Percentiles rank a stretch among this genome's conserved stretches.
Evolutionary conservation across 2,329 filamentous ascomycete genomes (phyloP).

Genomic region (Fusarium domesticum): DNA sequence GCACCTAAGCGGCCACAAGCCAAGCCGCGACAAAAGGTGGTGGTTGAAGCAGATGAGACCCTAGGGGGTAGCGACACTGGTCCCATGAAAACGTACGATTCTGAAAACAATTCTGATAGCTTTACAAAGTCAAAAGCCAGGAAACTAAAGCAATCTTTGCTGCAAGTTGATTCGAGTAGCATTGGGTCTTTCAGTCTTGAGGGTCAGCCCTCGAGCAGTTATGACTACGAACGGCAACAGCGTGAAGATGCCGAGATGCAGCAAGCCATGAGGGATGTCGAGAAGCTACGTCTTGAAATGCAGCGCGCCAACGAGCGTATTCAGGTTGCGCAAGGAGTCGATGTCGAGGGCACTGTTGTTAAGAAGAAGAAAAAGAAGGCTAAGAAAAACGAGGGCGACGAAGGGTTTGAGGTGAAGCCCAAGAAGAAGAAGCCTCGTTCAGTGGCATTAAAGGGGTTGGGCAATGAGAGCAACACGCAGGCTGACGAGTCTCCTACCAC

Average conservation of each 20-base stretch:
- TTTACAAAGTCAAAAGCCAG: slow-evolving; percentile 47
- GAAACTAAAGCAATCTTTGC: slow-evolving; percentile 60
- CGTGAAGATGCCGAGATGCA: slow-evolving; percentile 86
- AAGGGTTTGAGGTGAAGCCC: slow-evolving; percentile 14
- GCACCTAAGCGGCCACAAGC: slow-evolving; percentile 34
- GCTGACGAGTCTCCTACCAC: slow-evolving; percentile 18
- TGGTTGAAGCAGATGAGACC: slow-evolving; percentile 72
- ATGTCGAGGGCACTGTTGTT: slow-evolving; percentile 62
- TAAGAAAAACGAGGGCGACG: slow-evolving; percentile 41
- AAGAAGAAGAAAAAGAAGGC: slow-evolving; percentile 62
- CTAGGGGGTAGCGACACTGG: slow-evolving; percentile 54
- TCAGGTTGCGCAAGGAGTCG: slow-evolving; percentile 65
- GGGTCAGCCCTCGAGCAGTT: slow-evolving; percentile 34
- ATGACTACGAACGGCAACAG: slow-evolving; percentile 64
- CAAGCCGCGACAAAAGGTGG: slow-evolving; percentile 56
- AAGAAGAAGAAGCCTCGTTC: slow-evolving; percentile 34
- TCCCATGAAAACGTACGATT: slow-evolving; percentile 49
- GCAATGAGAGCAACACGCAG: slow-evolving; percentile 17
- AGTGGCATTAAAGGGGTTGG: slow-evolving; percentile 14
- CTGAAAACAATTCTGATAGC: slow-evolving; percentile 50
- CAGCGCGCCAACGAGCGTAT: slow-evolving; percentile 75
- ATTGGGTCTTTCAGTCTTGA: slow-evolving; percentile 71
- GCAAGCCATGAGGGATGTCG: slow-evolving; percentile 83
- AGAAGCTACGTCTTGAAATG: slow-evolving; percentile 84
- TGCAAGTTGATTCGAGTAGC: slow-evolving; percentile 84